Evolutionary conservation across 805 yeast species (phyloP), one percentile per base, ranked within the genome.

Genomic region (Yamadazyma olivae): DNA sequence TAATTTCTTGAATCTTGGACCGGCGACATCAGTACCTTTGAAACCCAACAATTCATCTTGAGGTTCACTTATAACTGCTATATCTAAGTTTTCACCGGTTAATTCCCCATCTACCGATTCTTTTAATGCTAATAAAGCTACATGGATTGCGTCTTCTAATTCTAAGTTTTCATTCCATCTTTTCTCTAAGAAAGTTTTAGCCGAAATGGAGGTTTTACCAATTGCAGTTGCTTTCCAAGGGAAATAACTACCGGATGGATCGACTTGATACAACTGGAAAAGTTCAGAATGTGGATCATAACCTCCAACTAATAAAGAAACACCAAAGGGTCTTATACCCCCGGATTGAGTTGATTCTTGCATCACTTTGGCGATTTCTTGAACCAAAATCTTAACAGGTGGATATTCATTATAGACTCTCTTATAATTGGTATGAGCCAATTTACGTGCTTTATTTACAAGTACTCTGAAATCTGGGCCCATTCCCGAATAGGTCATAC

Each of bases 171-270:
- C 95, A 57, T 90, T 91, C 97, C 98, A 93, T 66, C 99, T 81
- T 67, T 93, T 93, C 61, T 93, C 99, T 56, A 93, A 67, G 53
- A 93, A 93, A 1, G 98, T 91, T 70, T 95, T 93, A 23, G 98
- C 99, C n/a, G 95, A 87, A 29, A 80, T 79, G 3, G 96, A 81
- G 17, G 96, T 95, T 57, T 89, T 90, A 46, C 99, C 99, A 51
- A 93, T 93, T 17, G 99, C 98, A 3, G 99, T 91, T 25, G 99
- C 99, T 64, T 91, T 93, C 99, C 99, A 93, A 7, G 99, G 98
- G 74, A 87, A 93, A 61, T 83, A 93, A 27, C 96, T 81, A 7
- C 99, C 99, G 3, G 95, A 84, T 4, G 99, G 99, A 66, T 93
- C 99, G 32, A 93, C 95, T 65, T 93, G 99, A 61, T 93, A 93